Evolutionary conservation across 768 basidiomycete species (phyloP), one percentile per base, ranked within the genome.

Genomic region (Lanmaoa pseudosensibilis): DNA sequence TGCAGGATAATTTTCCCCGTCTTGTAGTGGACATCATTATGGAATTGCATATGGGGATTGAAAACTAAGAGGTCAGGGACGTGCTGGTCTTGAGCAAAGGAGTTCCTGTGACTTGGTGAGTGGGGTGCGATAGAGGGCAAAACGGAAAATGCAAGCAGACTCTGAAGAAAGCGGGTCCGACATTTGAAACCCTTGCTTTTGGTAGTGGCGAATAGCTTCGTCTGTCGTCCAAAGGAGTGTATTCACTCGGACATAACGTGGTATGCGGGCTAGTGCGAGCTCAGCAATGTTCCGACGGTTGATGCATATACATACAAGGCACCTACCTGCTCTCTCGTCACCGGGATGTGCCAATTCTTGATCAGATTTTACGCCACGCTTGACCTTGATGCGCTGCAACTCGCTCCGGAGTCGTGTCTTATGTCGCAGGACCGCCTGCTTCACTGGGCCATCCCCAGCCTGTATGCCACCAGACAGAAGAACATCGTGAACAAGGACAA

Each of bases 401-500:
- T 98, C 96, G 61, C 91, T 86, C 57, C 85, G 81, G 8, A 99
- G 76, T 27, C 95, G 82, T 7, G 94, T 92, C 72, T 94, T 94
- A 71, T 99, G 94, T 37, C 92, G 83, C 41, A 92, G 70, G 44
- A 97, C 69, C 0, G 92, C 92, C 65, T 91, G 88, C 64, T 97
- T 97, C 51, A 96, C 77, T 4, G 92, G 90, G 23, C 95, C 93
- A 69, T 96, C 88, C 45, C 91, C 86, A 8, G 92, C 88, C 70
- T 97, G 92, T 60, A 99, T 93, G 11, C 94, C 91, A 19, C 83
- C 77, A 16, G 90, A 80, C 38, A 97, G 78, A 27, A 99, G 78
- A 9, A 95, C 74, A 73, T 99, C 97, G 63, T 99, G 96, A 1
- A 95, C 85, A 34, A 98, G 86, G 40, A 96, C 86, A 8, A 94